Percentiles rank a stretch among this genome's conserved stretches.
Evolutionary conservation across 805 yeast genomes (phyloP).

Genomic region (Starmerella ratchasimensis): DNA sequence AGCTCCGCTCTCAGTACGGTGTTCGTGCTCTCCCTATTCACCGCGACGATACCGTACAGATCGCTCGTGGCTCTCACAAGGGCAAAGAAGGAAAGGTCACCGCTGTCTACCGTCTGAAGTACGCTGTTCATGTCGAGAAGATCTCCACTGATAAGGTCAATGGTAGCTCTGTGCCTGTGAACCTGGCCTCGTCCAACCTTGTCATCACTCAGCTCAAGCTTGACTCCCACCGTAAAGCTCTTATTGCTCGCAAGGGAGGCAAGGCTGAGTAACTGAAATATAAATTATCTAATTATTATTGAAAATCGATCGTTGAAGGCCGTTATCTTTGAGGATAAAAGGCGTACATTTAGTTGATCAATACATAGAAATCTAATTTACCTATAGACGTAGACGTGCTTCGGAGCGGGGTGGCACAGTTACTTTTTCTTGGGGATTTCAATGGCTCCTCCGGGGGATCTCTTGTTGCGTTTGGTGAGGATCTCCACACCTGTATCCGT

Average conservation of each 20-base stretch:
- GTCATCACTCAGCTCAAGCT: constrained; percentile 96
- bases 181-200: constrained; percentile 97
- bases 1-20: constrained; percentile 94
- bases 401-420: no score
- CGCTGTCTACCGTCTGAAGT: constrained; percentile 98
- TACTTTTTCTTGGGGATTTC: constrained; percentile 18
- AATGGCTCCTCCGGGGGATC: constrained; percentile 77
- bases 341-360: not conserved
- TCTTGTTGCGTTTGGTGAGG: constrained; percentile 63
- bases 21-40: constrained; percentile 93
- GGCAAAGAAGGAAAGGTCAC: constrained; percentile 98
- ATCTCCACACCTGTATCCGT: constrained; percentile 91
- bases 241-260: constrained; percentile 96
- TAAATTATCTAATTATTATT: constrained; percentile 12
- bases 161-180: constrained; percentile 95
- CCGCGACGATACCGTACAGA: constrained; percentile 89
- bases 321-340: not conserved
- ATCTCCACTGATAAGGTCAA: constrained; percentile 93
- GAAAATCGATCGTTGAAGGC: not conserved
- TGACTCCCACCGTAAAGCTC: constrained; percentile 97
- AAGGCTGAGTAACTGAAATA: constrained; percentile 45
- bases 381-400: no score
- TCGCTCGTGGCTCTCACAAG: constrained; percentile 98
- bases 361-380: not conserved
- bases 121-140: constrained; percentile 91